Percentiles rank a stretch among this genome's conserved stretches.
These are phyloP conservation scores for Apiotrichum sp. DNA, from an alignment of 1,284 basidiomycete genomes.

Conservation along the genomic window DNA sequence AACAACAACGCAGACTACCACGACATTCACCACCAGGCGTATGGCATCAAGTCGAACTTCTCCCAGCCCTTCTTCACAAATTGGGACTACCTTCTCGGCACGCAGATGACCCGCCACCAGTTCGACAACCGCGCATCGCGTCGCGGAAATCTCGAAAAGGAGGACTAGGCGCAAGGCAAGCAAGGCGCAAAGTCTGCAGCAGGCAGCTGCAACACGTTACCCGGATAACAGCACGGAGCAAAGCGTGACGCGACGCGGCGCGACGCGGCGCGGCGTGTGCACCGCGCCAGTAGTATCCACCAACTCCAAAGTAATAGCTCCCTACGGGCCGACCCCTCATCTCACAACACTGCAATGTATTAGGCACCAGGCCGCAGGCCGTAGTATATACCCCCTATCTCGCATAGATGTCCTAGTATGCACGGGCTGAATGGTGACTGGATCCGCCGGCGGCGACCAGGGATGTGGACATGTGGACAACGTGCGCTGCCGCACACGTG, in stretches of 20 bases:
- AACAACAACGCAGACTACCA: constrained; percentile 97
- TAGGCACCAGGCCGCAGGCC: background rate
- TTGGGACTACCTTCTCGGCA: constrained; percentile 47
- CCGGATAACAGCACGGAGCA: too few relatives aligned
- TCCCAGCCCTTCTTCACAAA: constrained; percentile 77
- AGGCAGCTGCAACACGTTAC: too few relatives aligned
- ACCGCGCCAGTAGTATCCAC: too few relatives aligned
- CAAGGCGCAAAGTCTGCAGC: background rate
- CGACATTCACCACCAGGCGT: constrained; percentile 91
- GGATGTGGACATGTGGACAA: too few relatives aligned
- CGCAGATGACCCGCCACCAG: constrained; percentile 43
- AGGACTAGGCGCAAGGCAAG: background rate
- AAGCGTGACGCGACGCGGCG: too few relatives aligned
- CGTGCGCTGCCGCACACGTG: too few relatives aligned
- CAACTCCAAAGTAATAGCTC: too few relatives aligned
- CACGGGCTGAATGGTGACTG: background rate
- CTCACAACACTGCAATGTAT: too few relatives aligned
- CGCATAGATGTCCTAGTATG: background rate
- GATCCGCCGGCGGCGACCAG: too few relatives aligned
- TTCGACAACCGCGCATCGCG: constrained; percentile 18
- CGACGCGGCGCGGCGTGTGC: too few relatives aligned
- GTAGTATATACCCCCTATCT: background rate
- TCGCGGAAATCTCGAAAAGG: constrained; percentile 3
- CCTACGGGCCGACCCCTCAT: too few relatives aligned
- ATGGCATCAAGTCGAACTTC: constrained; percentile 95